A percentile compares a stretch with the other conserved stretches of the same genome.
These are phyloP conservation scores for Mortierella sp. DNA, from an alignment of 371 early-diverging fungal genomes.

Conservation along the genomic window DNA sequence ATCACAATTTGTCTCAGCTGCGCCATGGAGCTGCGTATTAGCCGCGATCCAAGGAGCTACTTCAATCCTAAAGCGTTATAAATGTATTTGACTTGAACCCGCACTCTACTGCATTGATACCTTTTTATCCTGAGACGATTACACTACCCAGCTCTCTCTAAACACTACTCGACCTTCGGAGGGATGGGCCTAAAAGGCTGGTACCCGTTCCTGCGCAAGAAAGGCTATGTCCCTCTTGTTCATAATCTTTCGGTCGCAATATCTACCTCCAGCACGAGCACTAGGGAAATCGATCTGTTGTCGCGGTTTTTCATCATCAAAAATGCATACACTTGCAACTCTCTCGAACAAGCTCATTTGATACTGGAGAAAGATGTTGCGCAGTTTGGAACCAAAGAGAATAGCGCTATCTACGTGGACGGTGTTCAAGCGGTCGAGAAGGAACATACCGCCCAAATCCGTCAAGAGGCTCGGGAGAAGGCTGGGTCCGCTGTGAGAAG, in stretches of 20 bases:
- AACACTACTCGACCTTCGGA: too few relatives aligned
- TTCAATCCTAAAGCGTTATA: too few relatives aligned
- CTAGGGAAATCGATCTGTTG: constrained; percentile 11
- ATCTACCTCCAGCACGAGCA: constrained; percentile 2
- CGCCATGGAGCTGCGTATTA: too few relatives aligned
- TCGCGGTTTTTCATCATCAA: constrained; percentile 7
- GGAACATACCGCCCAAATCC: constrained; percentile 6
- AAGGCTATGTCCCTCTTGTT: constrained; percentile 13
- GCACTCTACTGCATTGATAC: too few relatives aligned
- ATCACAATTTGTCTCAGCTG: too few relatives aligned
- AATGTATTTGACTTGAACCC: too few relatives aligned
- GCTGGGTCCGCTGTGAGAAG: neutral
- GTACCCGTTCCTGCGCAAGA: constrained; percentile 12
- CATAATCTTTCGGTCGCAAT: neutral
- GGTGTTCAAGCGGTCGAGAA: constrained; percentile 18
- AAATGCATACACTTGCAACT: constrained; percentile 13
- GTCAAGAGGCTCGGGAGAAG: constrained; percentile 7
- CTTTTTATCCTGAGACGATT: too few relatives aligned
- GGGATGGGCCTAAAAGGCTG: too few relatives aligned
- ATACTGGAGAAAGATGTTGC: constrained; percentile 11
- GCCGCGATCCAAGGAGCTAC: too few relatives aligned
- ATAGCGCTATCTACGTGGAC: constrained; percentile 10
- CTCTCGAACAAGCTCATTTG: constrained; percentile 7
- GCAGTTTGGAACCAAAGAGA: constrained; percentile 9
- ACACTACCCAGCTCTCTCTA: too few relatives aligned